Evolutionary conservation across 495 filamentous ascomycete species (phyloP), one percentile per base, ranked within the genome.

Genomic region (Neurospora sp.): DNA sequence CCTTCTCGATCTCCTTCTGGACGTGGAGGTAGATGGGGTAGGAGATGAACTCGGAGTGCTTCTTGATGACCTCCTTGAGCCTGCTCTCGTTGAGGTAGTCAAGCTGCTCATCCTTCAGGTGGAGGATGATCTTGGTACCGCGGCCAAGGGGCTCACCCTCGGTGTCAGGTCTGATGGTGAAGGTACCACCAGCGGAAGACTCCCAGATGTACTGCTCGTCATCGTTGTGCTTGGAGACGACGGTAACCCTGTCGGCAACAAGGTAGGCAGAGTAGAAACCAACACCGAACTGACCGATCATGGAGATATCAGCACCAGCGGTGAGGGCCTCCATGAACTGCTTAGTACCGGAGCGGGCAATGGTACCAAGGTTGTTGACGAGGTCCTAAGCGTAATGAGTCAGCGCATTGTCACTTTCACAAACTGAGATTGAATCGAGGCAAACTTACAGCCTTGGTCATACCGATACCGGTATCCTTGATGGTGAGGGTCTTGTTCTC

Each of bases 261-360:
- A 99, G 93, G 89, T 99, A 99, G 76, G 96, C 96, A 70, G 96
- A 99, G 90, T 99, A 99, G 93, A 99, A 99, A 92, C 96, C 96
- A 79, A 99, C 96, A 95, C 96, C 96, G 85, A 99, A 99, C 88
- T 99, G 96, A 79, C 96, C 96, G 85, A 99, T 99, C 96, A 99
- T 98, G 86, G 96, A 98, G 78, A 99, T 95, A 87, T 99, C 96
- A 80, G 96, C 96, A 89, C 96, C 96, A 76, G 96, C 96, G 80
- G 93, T 93, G 75, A 99, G 90, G 74, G 96, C 96, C 88, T 99
- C 96, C 96, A 99, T 99, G 87, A 99, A 99, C 87, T 98, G 96
- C 91, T 99, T 99, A 81, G 96, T 99, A 74, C 96, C 96, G 68
- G 96, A 99, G 81, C 96, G 94, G 78, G 96, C 96, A 83, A 99